A percentile compares a stretch with the other conserved stretches of the same genome.
Evolutionary conservation across 306 rosid genomes (phyloP).

Genomic region (Castanospermum australe): DNA sequence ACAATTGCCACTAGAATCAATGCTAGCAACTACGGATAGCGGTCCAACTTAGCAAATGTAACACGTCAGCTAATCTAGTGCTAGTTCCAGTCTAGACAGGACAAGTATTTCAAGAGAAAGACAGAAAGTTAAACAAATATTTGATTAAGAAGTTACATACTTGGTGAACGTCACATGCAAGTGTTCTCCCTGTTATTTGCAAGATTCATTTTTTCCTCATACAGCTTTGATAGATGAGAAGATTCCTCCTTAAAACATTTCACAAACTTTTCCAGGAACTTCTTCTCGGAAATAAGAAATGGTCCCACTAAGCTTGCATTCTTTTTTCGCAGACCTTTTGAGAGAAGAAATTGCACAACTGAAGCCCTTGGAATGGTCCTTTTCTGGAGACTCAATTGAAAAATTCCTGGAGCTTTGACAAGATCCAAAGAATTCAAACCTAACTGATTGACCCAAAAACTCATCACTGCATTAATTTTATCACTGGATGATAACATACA

Average conservation of each 20-base stretch:
- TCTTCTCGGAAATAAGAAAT: neutral
- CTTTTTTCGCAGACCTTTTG: neutral
- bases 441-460: constrained; percentile 34
- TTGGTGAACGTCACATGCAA: neutral
- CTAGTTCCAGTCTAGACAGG: no score
- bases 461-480: constrained; percentile 32
- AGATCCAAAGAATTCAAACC: constrained; percentile 21
- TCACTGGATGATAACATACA: no score
- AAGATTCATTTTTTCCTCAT: no score
- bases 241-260: no score
- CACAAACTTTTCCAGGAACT: constrained; percentile 15
- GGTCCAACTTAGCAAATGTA: no score
- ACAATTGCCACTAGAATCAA: no score
- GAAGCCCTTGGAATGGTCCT: constrained; percentile 43
- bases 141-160: no score
- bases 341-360: no score
- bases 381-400: constrained; percentile 38
- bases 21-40: no score
- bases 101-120: neutral
- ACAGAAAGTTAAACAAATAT: no score
- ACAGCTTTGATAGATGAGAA: no score
- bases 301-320: neutral
- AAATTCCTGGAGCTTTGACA: neutral
- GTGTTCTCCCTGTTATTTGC: neutral
- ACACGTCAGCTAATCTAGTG: no score